These are phyloP conservation scores for Panaeolus papilionaceus DNA, from an alignment of 768 basidiomycete species.

Conservation along the genomic window DNA sequence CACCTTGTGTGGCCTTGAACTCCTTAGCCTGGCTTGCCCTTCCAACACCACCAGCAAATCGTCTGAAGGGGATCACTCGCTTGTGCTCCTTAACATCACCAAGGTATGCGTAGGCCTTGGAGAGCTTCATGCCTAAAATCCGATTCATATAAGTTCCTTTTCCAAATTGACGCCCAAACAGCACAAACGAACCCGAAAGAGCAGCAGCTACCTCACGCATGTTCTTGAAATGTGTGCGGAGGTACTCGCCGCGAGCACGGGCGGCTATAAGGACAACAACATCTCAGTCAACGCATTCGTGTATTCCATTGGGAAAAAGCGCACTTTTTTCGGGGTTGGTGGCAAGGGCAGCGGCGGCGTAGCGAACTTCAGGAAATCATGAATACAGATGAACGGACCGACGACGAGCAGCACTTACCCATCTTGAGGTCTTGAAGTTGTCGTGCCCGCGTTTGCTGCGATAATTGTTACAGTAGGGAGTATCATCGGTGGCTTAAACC, in stretches of 20 bases:
- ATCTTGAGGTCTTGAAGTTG: conserved; percentile 68
- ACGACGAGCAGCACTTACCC: conserved; percentile 53
- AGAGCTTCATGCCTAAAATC: conserved; percentile 85
- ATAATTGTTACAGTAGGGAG: conserved; percentile 27
- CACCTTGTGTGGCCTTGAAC: conserved; percentile 96
- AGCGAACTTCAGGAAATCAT: conserved; percentile 70
- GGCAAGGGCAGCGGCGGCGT: conserved; percentile 87
- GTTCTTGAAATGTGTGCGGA: conserved; percentile 99
- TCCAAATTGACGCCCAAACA: conserved; percentile 7
- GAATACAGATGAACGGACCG: conserved; percentile 23
- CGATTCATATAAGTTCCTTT: conserved; percentile 14
- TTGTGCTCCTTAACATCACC: conserved; percentile 96
- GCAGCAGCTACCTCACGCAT: conserved; percentile 99
- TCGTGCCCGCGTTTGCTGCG: conserved; percentile 42
- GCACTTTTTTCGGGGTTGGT: conserved; percentile 95
- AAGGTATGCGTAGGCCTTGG: conserved; percentile 96
- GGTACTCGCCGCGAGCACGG: conserved; percentile 93
- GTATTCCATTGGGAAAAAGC: conserved; percentile 34
- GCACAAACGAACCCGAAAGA: conserved; percentile 71
- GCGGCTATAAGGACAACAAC: conserved; percentile 62
- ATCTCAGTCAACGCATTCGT: conserved; percentile 17
- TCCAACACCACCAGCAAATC: conserved; percentile 95
- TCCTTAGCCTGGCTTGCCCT: conserved; percentile 95
- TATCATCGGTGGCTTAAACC: conserved; percentile 50
- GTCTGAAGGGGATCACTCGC: conserved; percentile 94